Evolutionary conservation across 257 asterid genomes (phyloP).

Genomic region (Primulina tabacum): DNA sequence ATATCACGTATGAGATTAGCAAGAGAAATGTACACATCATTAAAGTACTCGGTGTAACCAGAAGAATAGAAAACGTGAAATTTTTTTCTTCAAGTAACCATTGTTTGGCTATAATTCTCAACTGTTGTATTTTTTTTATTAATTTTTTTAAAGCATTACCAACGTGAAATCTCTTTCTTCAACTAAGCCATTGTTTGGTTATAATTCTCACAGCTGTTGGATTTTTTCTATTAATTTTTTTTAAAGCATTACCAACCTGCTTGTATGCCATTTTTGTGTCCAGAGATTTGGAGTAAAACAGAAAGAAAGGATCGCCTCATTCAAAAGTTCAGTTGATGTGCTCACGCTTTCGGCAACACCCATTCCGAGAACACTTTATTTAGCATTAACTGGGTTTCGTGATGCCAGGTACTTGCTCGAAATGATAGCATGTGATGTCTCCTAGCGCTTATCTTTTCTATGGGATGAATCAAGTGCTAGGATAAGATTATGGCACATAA

Average conservation of each 20-base stretch:
- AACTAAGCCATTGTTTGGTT: background rate
- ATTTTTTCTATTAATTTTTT: background rate
- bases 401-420: slow-evolving; percentile 75
- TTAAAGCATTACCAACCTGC: slow-evolving; percentile 2
- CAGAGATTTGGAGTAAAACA: slow-evolving; percentile 98
- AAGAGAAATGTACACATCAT: no score
- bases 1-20: no score
- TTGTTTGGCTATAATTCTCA: background rate
- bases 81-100: background rate
- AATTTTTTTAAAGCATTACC: background rate
- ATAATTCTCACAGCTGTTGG: no score
- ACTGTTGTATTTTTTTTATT: no score
- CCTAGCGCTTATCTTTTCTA: slow-evolving; percentile 16
- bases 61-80: background rate
- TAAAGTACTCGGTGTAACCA: no score
- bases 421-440: slow-evolving; percentile 7
- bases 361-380: slow-evolving; percentile 91
- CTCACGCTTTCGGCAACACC: slow-evolving; percentile 99
- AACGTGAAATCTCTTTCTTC: background rate
- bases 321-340: slow-evolving; percentile 93
- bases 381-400: slow-evolving; percentile 96
- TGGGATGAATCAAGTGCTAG: slow-evolving; percentile 4
- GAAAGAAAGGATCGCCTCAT: slow-evolving; percentile 95
- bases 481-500: slow-evolving; percentile 5
- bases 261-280: slow-evolving; percentile 31